A percentile compares a stretch with the other conserved stretches of the same genome.
Conservation (phyloP, 2,329 filamentous ascomycete genomes). For the Atkinsonella hypoxylon region DNA sequence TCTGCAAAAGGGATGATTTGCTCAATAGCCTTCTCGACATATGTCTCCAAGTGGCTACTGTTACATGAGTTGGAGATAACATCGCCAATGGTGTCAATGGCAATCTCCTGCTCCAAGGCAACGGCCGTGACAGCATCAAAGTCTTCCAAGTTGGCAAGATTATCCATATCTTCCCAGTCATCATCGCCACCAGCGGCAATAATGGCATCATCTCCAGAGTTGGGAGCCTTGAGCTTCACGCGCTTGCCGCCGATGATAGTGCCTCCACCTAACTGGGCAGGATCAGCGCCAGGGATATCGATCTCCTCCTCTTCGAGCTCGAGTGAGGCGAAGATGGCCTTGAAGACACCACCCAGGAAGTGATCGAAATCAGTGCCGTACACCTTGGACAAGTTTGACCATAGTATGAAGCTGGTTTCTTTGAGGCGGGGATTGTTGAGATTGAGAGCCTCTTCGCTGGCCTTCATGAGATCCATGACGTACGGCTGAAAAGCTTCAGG, state of each 20-base stretch:
- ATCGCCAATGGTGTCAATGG: conserved; percentile 87
- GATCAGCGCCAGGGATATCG: conserved; percentile 52
- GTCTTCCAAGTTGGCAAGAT: conserved; percentile 73
- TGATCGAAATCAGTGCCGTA: conserved; percentile 75
- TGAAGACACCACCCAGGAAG: conserved; percentile 67
- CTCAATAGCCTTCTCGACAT: conserved; percentile 80
- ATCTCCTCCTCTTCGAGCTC: conserved; percentile 83
- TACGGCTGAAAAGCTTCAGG: conserved; percentile 80
- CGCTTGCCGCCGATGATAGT: conserved; percentile 72
- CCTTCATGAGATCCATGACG: conserved; percentile 79
- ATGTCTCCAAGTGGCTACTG: conserved; percentile 60
- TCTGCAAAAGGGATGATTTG: conserved; percentile 70
- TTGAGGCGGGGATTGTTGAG: conserved; percentile 83
- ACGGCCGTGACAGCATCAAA: conserved; percentile 80
- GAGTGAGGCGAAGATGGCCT: conserved; percentile 71
- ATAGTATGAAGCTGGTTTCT: conserved; percentile 95
- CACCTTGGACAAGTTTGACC: conserved; percentile 88
- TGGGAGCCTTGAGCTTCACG: conserved; percentile 57
- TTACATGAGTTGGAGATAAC: conserved; percentile 78
- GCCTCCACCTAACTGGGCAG: conserved; percentile 56
- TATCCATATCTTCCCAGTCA: conserved; percentile 52
- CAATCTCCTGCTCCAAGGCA: conserved; percentile 93
- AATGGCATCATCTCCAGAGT: conserved; percentile 43
- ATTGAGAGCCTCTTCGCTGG: conserved; percentile 80
- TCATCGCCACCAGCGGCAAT: conserved; percentile 43